Base-by-base conservation (phyloP, 116 monocot species). In the Posidonia oceanica region DNA sequence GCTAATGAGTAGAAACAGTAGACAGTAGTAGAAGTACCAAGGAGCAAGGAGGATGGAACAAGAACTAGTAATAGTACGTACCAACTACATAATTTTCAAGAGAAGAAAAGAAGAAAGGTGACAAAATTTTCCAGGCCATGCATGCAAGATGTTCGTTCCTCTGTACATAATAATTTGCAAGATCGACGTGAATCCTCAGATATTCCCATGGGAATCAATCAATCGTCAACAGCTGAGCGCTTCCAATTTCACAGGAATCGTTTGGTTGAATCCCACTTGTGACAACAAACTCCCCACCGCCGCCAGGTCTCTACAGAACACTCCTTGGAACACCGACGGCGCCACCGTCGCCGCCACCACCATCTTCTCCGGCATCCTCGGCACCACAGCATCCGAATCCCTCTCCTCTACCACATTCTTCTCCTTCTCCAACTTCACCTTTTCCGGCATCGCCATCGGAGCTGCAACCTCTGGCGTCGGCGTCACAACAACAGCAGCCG, bases 241-340 rank as follows among this genome's bases (percentile, higher is more conserved):
- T 82, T 98, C 90, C 20, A 77, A 90, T 72, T 93, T 98, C 75
- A 90, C 93, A 70, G 88, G 80, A 63, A 98, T 82, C 39, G 72
- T 21, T 51, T 88, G 59, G 42, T 70, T 71, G 75, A 82, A 84
- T 14, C 80, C 79, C 17, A 13, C 76, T 29, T 84, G 82, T 3
- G 89, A 75, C 62, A 98, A 23, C 70, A 98, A 39, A 38, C 83
- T 86, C 44, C 90, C 89, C 18, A 88, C 98, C 37, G 75, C 86
- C 44, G 98, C 98, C 72, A 98, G 10, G 55, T 98, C 98, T 63
- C 98, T 71, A 72, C 98, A 93, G 74, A 90, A 98, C 54, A 90
- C 93, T 54, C 98, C 98, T 39, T 90, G 93, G 61, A 79, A 87
- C 67, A 85, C 88, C 36, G 87, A 16, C 22, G 69, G 74, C 38